Evolutionary conservation across 768 basidiomycete genomes (phyloP), one percentile per base, ranked within the genome.

Genomic region (Tulasnella sp.): DNA sequence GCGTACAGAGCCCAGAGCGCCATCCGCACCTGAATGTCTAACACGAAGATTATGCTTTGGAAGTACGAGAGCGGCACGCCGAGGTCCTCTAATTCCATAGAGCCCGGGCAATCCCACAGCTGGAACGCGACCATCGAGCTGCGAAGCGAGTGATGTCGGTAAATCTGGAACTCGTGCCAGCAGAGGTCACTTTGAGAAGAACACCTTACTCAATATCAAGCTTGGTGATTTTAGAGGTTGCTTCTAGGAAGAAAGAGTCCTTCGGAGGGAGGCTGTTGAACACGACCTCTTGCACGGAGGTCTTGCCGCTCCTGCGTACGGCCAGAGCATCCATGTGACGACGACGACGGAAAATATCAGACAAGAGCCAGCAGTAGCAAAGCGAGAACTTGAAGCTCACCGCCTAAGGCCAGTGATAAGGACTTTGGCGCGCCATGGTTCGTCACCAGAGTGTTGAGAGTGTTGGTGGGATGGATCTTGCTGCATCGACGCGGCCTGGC

Each of bases 51-150:
- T 80, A 98, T 87, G 2, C 91, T 90, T 1, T 93, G 87, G 80
- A 97, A 94, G 38, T 92, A 88, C 64, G 90, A 88, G 45, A 97
- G 86, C 9, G 92, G 88, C 9, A 88, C 86, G 29, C 89, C 90
- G 14, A 97, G 86, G n/a, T 90, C 88, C 31, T 94, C 91, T 15
- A 91, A 88, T 4, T 93, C 90, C 75, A 90, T 88, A 77, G 91
- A 94, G 34, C 93, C 93, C 0, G 96, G 97, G 80, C 94, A 94
- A 81, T 97, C 96, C 94, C 94, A 97, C 81, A 98, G 89, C 82
- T 97, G 93, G 45, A 98, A 88, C 0, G 95, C 94, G 78, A 97
- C 90, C 78, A 97, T 90, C 54, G 95, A 92, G 83, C 96, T 97
- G 82, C 42, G 49, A 58, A 76, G 67, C 75, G 76, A 72, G 37